Base-by-base conservation (phyloP, 2,329 filamentous ascomycete species). In the Tympanopsis confertula region DNA sequence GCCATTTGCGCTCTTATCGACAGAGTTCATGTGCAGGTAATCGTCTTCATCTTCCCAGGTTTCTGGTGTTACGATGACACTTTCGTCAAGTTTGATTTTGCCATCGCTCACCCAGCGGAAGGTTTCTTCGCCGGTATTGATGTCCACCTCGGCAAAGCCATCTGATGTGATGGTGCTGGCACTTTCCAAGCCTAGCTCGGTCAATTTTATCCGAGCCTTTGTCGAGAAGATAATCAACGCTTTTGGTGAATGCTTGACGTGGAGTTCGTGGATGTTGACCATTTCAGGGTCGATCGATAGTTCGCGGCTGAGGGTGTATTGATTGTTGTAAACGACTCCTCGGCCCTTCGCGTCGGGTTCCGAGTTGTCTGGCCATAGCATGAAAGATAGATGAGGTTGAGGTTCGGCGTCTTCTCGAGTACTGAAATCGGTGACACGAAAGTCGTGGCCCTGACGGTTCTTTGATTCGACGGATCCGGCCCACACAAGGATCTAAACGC, bases 221-320 rank as follows among this genome's bases (percentile, higher is more conserved):
- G n/a, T n/a, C n/a, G n/a, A n/a, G n/a, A n/a, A n/a, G n/a, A n/a
- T n/a, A n/a, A n/a, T n/a, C n/a, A n/a, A n/a, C n/a, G n/a, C n/a
- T n/a, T n/a, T n/a, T n/a, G n/a, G n/a, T n/a, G n/a, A n/a, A n/a
- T n/a, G n/a, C 19, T 46, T 42, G 5, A 61, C 38, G 5, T 54
- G 54, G 43, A 59, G 58, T 33, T 62, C 58, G 40, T 62, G 58
- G 35, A 58, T 59, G 32, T 61, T 53, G 4, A 28, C 22, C 17
- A 37, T 38, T 10, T 33, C 22, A 3, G 36, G n/a, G 19, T 36
- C 30, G n/a, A n/a, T n/a, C n/a, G n/a, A n/a, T n/a, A n/a, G n/a
- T n/a, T n/a, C n/a, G n/a, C n/a, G n/a, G n/a, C n/a, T n/a, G n/a
- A n/a, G n/a, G n/a, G n/a, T n/a, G 30, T 45, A 48, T 2, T 20